Evolutionary conservation across 257 asterid species (phyloP).

Genomic region (Osmanthus fragrans): DNA sequence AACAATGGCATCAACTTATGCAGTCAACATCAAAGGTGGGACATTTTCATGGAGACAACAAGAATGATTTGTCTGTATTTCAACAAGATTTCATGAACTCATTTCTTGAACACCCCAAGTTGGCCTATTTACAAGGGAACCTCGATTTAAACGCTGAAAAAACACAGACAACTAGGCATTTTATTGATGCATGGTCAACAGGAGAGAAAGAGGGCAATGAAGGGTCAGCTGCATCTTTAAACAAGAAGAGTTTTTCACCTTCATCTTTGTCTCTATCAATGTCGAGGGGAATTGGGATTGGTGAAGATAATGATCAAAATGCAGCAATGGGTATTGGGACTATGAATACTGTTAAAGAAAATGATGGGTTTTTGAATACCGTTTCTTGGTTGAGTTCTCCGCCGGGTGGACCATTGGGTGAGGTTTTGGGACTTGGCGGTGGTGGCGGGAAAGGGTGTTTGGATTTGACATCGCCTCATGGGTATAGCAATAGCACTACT

Average conservation of each 20-base stretch:
- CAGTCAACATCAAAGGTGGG: constrained; percentile 27
- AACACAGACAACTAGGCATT: constrained; percentile 42
- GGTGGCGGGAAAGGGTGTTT: constrained; percentile 25
- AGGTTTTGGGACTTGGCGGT: constrained; percentile 63
- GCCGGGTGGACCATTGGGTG: constrained; percentile 78
- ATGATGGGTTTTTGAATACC: constrained; percentile 18
- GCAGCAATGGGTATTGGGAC: constrained; percentile 25
- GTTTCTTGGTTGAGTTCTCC: constrained; percentile 45
- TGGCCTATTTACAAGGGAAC: constrained; percentile 10
- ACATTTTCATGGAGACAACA: constrained; percentile 1
- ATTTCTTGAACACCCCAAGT: constrained; percentile 10
- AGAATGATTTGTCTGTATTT: constrained; percentile 19
- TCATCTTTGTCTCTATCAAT: constrained; percentile 55
- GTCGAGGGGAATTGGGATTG: constrained; percentile 37
- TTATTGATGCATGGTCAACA: constrained; percentile 34
- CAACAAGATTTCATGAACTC: constrained; percentile 27
- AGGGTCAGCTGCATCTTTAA: not conserved
- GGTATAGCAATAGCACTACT: constrained; percentile 33
- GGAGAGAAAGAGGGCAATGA: constrained; percentile 9
- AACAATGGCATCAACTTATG: constrained; percentile 29
- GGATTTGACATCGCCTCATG: constrained; percentile 38
- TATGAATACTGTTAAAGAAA: constrained; percentile 22
- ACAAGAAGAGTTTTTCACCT: constrained; percentile 31
- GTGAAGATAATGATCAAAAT: constrained; percentile 19
- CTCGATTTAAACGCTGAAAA: constrained; percentile 5